Conservation (phyloP, 495 filamentous ascomycete species). For the Umbilicaria muhlenbergii region DNA sequence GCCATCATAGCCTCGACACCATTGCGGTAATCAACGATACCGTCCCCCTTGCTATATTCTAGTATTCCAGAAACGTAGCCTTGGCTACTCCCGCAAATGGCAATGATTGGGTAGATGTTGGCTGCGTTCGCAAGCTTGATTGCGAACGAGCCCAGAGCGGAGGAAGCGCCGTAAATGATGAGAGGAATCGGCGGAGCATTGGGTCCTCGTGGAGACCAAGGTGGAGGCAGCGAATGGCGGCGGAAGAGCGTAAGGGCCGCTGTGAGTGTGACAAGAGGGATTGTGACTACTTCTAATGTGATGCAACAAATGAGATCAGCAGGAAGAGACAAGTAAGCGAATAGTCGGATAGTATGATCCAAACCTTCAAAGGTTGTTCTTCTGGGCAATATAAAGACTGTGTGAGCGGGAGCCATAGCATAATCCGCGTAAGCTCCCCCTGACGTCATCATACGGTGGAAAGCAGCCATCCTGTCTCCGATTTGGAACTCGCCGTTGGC, state of each 20-base stretch:
- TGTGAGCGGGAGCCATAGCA: conserved; percentile 19
- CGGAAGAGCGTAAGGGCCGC: conserved; percentile 23
- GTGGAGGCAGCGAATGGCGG: conserved; percentile 3
- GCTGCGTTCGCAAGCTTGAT: conserved; percentile 24
- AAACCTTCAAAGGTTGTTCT: conserved; percentile 24
- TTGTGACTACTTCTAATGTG: conserved; percentile 16
- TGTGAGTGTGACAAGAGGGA: conserved; percentile 26
- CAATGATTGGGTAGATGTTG: conserved; percentile 23
- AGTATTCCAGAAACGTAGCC: conserved; percentile 20
- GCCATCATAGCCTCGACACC: conserved; percentile 17
- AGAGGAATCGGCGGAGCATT: conserved; percentile 9
- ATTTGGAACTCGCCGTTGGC: conserved; percentile 19
- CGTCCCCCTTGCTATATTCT: conserved; percentile 16
- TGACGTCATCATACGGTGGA: conserved; percentile 17
- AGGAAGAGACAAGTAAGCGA: too few species aligned
- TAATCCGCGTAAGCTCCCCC: conserved; percentile 26
- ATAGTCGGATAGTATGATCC: not conserved
- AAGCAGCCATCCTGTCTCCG: conserved; percentile 26
- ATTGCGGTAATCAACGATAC: conserved; percentile 26
- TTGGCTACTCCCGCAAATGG: conserved; percentile 18
- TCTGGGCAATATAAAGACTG: conserved; percentile 25
- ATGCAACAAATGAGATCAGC: not conserved
- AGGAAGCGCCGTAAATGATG: conserved; percentile 26
- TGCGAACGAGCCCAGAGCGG: conserved; percentile 24
- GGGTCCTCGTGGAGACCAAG: conserved; percentile 11